Percentiles rank a stretch among this genome's conserved stretches.
Conservation (phyloP, 2,329 filamentous ascomycete species). For the Xylaria sp. region DNA sequence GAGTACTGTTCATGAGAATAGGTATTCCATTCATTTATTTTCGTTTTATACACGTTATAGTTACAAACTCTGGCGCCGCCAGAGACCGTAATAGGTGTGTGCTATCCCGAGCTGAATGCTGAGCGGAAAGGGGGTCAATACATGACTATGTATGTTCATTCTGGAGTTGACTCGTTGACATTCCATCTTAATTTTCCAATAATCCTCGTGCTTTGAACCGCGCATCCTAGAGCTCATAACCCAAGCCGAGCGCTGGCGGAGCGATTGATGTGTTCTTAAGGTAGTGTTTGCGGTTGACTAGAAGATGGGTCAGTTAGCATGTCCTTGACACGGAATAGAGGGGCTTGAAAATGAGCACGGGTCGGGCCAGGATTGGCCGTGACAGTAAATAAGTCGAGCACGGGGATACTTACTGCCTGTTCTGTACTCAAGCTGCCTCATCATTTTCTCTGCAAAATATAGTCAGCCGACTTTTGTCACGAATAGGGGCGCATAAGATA, state of each 20-base stretch:
- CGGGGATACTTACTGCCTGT: constrained; percentile 17
- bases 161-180: not conserved
- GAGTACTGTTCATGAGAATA: too few relatives aligned
- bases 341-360: not conserved
- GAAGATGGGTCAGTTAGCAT: not conserved
- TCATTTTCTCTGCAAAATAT: constrained; percentile 30
- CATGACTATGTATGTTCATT: not conserved
- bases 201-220: not conserved
- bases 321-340: not conserved
- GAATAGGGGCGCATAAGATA: not conserved
- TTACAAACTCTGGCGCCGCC: too few relatives aligned
- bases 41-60: too few relatives aligned
- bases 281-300: constrained; percentile 28
- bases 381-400: not conserved
- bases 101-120: not conserved
- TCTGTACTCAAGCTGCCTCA: constrained; percentile 29
- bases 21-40: too few relatives aligned
- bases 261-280: constrained; percentile 20
- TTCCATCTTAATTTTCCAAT: not conserved
- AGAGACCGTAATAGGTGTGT: too few relatives aligned
- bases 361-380: too few relatives aligned
- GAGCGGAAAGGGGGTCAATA: not conserved
- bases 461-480: constrained; percentile 8
- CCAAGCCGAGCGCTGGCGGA: constrained; percentile 8
- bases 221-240: constrained; percentile 4